phyloP scores from a whole-genome alignment of 2,329 filamentous ascomycete genomes.

The Corinectria fuckeliana region DNA sequence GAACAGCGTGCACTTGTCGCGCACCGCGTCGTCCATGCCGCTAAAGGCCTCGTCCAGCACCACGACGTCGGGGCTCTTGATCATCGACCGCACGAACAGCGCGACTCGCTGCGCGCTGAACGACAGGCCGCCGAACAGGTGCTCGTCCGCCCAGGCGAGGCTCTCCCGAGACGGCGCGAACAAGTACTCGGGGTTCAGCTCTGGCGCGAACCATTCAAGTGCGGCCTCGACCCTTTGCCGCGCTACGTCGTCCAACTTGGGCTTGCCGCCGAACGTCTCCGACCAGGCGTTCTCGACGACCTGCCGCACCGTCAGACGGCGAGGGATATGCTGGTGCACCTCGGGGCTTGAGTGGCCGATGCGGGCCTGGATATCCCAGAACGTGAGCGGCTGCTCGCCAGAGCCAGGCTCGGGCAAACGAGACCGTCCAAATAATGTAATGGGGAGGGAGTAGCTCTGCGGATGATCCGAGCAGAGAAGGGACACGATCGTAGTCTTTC shows the following conservation, averaged over 20 bases:
- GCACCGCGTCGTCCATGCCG: constrained; percentile 79
- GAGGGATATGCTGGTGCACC: constrained; percentile 91
- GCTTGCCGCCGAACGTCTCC: constrained; percentile 79
- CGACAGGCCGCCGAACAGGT: constrained; percentile 74
- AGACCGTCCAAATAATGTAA: constrained; percentile 83
- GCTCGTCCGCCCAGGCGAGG: constrained; percentile 69
- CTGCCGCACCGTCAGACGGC: constrained; percentile 72
- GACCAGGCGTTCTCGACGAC: constrained; percentile 88
- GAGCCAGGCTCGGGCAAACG: constrained; percentile 77
- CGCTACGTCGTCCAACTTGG: constrained; percentile 66
- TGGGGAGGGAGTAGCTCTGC: constrained; percentile 87
- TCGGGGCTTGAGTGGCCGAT: constrained; percentile 95
- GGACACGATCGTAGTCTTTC: constrained; percentile 93
- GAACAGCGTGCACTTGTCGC: constrained; percentile 88
- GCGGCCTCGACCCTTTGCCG: constrained; percentile 69
- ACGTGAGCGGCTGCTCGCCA: constrained; percentile 73
- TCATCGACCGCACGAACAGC: constrained; percentile 80
- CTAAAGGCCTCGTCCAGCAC: constrained; percentile 89
- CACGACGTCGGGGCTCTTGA: constrained; percentile 82
- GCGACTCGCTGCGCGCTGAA: constrained; percentile 86
- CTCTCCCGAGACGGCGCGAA: constrained; percentile 33
- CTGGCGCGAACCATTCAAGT: constrained; percentile 77
- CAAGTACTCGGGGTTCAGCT: constrained; percentile 67
- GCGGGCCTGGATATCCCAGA: constrained; percentile 89
- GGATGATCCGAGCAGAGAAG: constrained; percentile 96